Percentiles rank a stretch among this genome's conserved stretches.
Conservation (phyloP, 1,284 basidiomycete genomes). For the Tilletia setariae region DNA sequence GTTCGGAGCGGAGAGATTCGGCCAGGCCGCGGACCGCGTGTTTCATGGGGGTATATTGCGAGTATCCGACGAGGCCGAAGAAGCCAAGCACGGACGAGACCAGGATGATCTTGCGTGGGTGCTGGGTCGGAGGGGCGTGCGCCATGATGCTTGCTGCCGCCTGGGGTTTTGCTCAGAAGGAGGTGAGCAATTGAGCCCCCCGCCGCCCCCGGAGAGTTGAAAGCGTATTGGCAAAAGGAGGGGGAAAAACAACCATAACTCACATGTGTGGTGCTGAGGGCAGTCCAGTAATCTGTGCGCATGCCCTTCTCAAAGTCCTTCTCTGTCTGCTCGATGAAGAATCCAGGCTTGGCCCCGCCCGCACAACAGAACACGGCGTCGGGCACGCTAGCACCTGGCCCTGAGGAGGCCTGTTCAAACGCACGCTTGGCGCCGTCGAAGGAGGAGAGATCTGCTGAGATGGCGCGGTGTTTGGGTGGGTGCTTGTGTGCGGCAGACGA, state of each 20-base stretch:
- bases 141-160: conserved; percentile 69
- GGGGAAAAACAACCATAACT: conserved; percentile 39
- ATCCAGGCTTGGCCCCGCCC: conserved; percentile 66
- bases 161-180: conserved; percentile 59
- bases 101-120: conserved; percentile 67
- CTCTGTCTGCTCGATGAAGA: conserved; percentile 69
- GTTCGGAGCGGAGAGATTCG: conserved; percentile 77
- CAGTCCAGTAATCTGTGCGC: conserved; percentile 59
- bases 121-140: background rate
- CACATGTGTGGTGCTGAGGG: conserved; percentile 74
- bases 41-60: conserved; percentile 82
- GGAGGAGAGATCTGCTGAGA: conserved; percentile 45
- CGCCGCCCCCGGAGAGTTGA: no score
- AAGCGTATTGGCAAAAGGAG: no score
- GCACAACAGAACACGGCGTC: conserved; percentile 74
- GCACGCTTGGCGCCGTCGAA: conserved; percentile 38
- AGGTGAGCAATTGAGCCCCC: no score
- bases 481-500: background rate
- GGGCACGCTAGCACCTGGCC: conserved; percentile 63
- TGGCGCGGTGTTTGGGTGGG: conserved; percentile 25
- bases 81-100: conserved; percentile 77
- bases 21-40: conserved; percentile 87
- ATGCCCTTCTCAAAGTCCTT: conserved; percentile 61
- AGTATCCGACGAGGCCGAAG: conserved; percentile 78
- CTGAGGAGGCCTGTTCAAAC: conserved; percentile 48